These are phyloP conservation scores for Rasamsonia emersonii DNA, from an alignment of 2,329 filamentous ascomycete species.

Conservation along the genomic window DNA sequence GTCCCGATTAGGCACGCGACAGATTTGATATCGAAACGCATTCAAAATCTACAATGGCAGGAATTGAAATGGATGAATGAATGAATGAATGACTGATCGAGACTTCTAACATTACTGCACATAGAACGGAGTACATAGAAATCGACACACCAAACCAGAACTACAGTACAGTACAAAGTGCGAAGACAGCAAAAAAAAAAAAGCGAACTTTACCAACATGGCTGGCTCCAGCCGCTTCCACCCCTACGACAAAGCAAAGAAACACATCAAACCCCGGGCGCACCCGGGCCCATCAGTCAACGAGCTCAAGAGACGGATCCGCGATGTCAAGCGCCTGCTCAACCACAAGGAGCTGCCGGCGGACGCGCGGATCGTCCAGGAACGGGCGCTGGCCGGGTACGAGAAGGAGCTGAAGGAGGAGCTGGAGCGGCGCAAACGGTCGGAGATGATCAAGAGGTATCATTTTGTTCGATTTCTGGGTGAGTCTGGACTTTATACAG, in stretches of 20 bases:
- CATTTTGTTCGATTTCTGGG: constrained; percentile 60
- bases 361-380: constrained; percentile 48
- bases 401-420: constrained; percentile 47
- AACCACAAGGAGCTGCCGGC: constrained; percentile 43
- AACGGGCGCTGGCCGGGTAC: constrained; percentile 49
- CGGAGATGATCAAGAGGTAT: constrained; percentile 52
- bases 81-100: no score
- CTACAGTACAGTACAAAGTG: neutral
- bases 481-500: constrained; percentile 13
- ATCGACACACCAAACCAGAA: no score
- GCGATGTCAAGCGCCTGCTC: constrained; percentile 47
- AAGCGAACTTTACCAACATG: constrained; percentile 4
- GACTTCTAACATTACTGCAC: no score
- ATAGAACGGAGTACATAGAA: no score
- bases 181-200: neutral
- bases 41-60: neutral
- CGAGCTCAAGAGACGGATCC: constrained; percentile 48
- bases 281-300: constrained; percentile 29
- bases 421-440: constrained; percentile 40
- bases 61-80: no score
- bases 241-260: constrained; percentile 11
- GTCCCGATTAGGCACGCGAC: constrained; percentile 1
- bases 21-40: neutral
- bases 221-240: constrained; percentile 6
- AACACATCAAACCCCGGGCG: constrained; percentile 10